Conservation (phyloP, 1,284 basidiomycete genomes). For the Heterobasidion occidentale region DNA sequence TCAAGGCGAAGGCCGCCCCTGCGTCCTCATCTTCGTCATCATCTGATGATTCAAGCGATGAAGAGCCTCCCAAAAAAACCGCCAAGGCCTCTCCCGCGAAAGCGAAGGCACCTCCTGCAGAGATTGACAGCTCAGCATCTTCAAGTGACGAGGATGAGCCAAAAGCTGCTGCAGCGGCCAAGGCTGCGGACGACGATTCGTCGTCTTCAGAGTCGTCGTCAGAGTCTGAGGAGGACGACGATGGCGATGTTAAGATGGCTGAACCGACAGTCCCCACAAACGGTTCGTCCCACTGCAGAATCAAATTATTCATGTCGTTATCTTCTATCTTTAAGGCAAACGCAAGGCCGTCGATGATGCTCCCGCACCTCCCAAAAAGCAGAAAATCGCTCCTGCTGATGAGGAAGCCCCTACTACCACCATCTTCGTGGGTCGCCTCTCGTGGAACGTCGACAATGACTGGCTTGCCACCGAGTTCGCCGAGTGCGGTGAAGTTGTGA, state of each 20-base stretch:
- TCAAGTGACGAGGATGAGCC: conserved; percentile 4
- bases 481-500: conserved; percentile 81
- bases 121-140: conserved; percentile 4
- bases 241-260: conserved; percentile 55
- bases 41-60: conserved; percentile 1
- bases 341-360: conserved; percentile 77
- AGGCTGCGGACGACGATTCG: conserved; percentile 12
- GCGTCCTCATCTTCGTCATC: background rate
- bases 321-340: conserved; percentile 42
- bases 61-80: conserved; percentile 3
- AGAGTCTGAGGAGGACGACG: conserved; percentile 27
- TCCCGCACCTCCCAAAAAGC: conserved; percentile 71
- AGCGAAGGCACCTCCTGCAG: conserved; percentile 13
- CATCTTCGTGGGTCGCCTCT: conserved; percentile 90
- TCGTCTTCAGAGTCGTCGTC: conserved; percentile 5
- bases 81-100: conserved; percentile 18
- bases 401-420: conserved; percentile 46
- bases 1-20: background rate
- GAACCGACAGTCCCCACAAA: conserved; percentile 35
- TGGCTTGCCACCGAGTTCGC: conserved; percentile 91
- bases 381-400: conserved; percentile 52
- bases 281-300: conserved; percentile 22
- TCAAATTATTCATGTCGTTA: background rate
- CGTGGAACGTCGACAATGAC: conserved; percentile 98
- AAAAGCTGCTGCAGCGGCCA: conserved; percentile 9